Conservation (phyloP, 2,329 filamentous ascomycete genomes). For the Nigrospora osmanthi region DNA sequence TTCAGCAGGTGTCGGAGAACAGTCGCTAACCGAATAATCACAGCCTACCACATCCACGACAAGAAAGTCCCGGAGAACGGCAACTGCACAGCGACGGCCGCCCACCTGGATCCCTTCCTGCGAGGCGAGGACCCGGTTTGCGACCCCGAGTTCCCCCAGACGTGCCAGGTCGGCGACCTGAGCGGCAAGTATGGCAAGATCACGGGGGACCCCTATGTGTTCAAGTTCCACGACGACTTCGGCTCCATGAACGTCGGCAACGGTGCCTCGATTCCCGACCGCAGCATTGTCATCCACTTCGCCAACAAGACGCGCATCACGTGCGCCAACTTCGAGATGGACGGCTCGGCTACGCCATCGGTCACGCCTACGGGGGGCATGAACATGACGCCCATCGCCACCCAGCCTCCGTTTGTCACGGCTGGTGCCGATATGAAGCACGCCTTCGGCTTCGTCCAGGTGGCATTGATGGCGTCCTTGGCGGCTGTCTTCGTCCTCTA, state of each 20-base stretch:
- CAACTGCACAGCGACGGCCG: slow-evolving; percentile 62
- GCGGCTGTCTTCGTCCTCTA: not conserved
- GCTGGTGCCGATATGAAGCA: not conserved
- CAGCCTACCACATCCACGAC: slow-evolving; percentile 69
- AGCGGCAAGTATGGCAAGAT: slow-evolving; percentile 66
- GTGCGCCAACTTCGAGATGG: slow-evolving; percentile 50
- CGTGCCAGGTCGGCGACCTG: slow-evolving; percentile 71
- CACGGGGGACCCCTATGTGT: slow-evolving; percentile 37
- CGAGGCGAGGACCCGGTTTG: slow-evolving; percentile 57
- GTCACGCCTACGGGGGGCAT: not conserved
- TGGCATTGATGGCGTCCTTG: not conserved
- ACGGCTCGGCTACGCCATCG: not conserved
- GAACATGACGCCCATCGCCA: not conserved
- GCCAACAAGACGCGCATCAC: slow-evolving; percentile 56
- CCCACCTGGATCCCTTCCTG: slow-evolving; percentile 63
- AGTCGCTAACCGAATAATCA: slow-evolving; percentile 6
- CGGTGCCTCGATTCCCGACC: slow-evolving; percentile 55
- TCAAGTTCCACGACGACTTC: slow-evolving; percentile 48
- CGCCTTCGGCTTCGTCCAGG: not conserved
- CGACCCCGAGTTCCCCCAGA: slow-evolving; percentile 44
- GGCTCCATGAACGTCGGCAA: slow-evolving; percentile 43
- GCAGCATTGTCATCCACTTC: slow-evolving; percentile 57
- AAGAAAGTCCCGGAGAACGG: slow-evolving; percentile 54
- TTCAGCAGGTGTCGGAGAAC: not conserved
- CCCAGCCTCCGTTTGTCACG: not conserved